Conservation (phyloP, 129 eudicot species). For the Deinandra increscens region DNA sequence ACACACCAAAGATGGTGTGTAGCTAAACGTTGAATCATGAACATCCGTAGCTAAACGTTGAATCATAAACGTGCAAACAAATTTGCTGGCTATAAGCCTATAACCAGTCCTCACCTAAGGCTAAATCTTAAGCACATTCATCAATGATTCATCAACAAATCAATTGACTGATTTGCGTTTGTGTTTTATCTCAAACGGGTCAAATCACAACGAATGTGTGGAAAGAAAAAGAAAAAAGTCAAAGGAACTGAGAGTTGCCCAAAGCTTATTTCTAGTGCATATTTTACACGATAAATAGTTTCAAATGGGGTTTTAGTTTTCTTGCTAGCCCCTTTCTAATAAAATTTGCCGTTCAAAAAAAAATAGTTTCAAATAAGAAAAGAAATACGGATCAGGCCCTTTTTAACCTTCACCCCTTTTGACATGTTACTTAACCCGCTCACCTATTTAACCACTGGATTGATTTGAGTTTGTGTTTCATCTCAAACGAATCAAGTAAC, state of each 20-base stretch:
- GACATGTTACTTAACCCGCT: not conserved
- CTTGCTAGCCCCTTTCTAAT: no score
- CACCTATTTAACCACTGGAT: no score
- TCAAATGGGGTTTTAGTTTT: no score
- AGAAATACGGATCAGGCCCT: not conserved
- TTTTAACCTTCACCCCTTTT: not conserved
- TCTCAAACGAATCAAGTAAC: no score
- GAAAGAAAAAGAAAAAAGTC: not conserved
- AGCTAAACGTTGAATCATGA: not conserved
- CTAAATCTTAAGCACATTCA: no score
- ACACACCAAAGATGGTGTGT: not conserved
- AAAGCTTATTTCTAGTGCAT: not conserved
- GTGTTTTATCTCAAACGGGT: not conserved
- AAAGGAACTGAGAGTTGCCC: not conserved
- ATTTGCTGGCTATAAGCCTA: no score
- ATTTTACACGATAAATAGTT: no score
- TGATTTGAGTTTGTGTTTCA: no score
- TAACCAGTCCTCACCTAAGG: not conserved
- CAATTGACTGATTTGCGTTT: not conserved
- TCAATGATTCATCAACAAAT: not conserved
- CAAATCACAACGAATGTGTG: not conserved
- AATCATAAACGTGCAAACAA: not conserved
- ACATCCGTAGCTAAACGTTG: not conserved
- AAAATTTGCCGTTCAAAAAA: no score
- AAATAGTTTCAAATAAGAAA: not conserved